Conservation (phyloP, 2,329 filamentous ascomycete species). For the Juglanconis oblonga region DNA sequence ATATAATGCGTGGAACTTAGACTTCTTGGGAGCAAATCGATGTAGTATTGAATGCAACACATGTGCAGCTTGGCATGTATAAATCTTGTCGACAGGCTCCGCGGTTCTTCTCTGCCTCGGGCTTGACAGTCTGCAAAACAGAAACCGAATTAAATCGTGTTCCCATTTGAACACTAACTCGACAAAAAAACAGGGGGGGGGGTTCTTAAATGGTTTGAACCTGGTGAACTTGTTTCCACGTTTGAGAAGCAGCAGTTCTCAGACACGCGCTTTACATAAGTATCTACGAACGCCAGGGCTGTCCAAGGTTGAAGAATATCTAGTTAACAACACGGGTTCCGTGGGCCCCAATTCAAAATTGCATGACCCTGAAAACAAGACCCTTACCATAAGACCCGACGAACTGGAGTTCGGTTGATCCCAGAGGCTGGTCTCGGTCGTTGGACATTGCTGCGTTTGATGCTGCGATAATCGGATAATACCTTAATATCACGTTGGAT, state of each 20-base stretch:
- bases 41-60: not conserved
- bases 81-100: not conserved
- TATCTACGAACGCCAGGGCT: too few species aligned
- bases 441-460: not conserved
- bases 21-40: not conserved
- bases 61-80: not conserved
- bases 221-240: too few species aligned
- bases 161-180: too few species aligned
- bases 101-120: not conserved
- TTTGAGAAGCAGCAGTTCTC: too few species aligned
- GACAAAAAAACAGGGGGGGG: too few species aligned
- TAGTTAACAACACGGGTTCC: too few species aligned
- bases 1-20: not conserved
- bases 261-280: too few species aligned
- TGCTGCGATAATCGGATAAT: not conserved
- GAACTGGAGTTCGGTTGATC: not conserved
- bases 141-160: too few species aligned
- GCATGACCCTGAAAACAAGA: not conserved
- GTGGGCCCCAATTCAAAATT: not conserved
- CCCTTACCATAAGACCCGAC: not conserved
- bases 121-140: too few species aligned
- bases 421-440: not conserved
- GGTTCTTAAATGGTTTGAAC: too few species aligned
- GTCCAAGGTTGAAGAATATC: too few species aligned
- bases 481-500: too few species aligned